These are phyloP conservation scores for Paspalum vaginatum DNA, from an alignment of 176 grass and related monocot genomes.

Conservation along the genomic window DNA sequence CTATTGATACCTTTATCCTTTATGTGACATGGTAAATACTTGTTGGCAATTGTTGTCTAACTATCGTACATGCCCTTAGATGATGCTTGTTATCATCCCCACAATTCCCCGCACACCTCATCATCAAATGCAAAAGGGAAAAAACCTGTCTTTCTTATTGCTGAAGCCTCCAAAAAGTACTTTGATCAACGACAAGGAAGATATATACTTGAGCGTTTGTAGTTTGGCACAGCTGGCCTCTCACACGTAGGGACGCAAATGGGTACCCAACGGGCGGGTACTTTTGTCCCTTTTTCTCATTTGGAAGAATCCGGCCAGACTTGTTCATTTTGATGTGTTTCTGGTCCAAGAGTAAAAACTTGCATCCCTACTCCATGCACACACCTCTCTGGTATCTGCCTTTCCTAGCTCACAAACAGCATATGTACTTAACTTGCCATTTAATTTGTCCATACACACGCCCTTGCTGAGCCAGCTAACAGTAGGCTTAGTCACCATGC, in stretches of 20 bases:
- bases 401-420: neutral
- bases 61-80: neutral
- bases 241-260: too few relatives aligned
- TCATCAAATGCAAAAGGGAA: neutral
- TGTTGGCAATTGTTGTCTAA: too few relatives aligned
- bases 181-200: neutral
- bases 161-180: neutral
- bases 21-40: too few relatives aligned
- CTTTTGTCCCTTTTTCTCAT: too few relatives aligned
- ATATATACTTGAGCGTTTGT: neutral
- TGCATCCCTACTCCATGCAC: too few relatives aligned
- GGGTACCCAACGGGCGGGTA: too few relatives aligned
- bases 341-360: too few relatives aligned
- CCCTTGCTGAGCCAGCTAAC: neutral
- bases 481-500: neutral
- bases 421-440: constrained; percentile 7
- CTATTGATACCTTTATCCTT: too few relatives aligned
- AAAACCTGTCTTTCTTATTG: neutral
- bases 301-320: too few relatives aligned
- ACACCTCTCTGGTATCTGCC: neutral
- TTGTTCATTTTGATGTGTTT: too few relatives aligned
- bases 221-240: neutral
- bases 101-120: neutral
- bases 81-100: neutral
- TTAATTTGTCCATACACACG: constrained; percentile 5